Evolutionary conservation across 345 rosid genomes (phyloP), one percentile per base, ranked within the genome.

Genomic region (Erodium maritimum): DNA sequence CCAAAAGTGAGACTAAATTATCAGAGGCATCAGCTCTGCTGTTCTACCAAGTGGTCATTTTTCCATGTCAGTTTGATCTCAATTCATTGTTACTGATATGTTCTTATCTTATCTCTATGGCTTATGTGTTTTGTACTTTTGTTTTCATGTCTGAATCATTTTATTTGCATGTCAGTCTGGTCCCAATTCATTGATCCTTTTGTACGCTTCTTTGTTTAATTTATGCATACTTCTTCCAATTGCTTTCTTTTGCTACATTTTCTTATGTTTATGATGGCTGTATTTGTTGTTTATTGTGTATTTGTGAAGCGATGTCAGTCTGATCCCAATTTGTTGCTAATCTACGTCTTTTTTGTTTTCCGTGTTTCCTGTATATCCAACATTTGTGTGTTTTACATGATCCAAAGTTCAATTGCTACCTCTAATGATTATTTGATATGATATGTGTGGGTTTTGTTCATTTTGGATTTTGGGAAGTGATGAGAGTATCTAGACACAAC

Each of bases 61-160:
- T 78, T 81, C 80, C 82, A 78, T 70, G 82, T 78, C 85, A 75
- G 79, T 79, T 77, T 79, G 87, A 76, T 74, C 79, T 73, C 20
- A 11, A 45, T 23, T 2, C 2, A 37, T 37, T 37, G 46, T 12
- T 23, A 17, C 24, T 7, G 22, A 12, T 50, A 18, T 52, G 21
- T 21, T 18, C 2, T 52, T 52, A 18, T 18, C 21, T 16, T 52
- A 11, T n/a, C 8, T 16, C 3, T 18, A 17, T 4, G 21, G 8
- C 20, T n/a, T 52, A 21, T 52, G 19, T 11, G 12, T n/a, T 11
- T 20, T 5, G 1, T 21, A 21, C 21, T 19, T 54, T 21, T 16
- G 24, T 9, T 33, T 17, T 10, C 23, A 29, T 21, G 22, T 52
- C 19, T n/a, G n/a, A n/a, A n/a, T n/a, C n/a, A n/a, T n/a, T n/a